These are phyloP conservation scores for Phytopythium boreale DNA, from an alignment of 352 stramenopile genomes.

Conservation along the genomic window DNA sequence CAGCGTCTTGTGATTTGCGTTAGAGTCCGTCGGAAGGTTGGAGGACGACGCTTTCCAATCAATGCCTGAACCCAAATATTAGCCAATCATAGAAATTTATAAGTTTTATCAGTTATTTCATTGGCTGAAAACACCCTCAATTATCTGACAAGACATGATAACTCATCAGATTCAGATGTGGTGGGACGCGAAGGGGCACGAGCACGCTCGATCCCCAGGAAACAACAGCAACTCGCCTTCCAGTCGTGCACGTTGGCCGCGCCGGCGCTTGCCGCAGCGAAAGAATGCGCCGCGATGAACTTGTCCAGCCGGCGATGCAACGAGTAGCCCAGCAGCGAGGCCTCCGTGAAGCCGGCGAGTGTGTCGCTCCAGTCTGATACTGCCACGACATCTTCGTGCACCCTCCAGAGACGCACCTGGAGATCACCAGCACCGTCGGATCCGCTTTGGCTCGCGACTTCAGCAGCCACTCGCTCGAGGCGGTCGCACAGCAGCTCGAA, in stretches of 20 bases:
- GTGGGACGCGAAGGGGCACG: background rate
- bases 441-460: background rate
- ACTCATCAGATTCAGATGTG: background rate
- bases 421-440: background rate
- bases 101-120: background rate
- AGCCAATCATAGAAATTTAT: background rate
- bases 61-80: background rate
- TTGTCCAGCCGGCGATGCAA: slow-evolving; percentile 2
- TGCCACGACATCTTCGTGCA: background rate
- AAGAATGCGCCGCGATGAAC: background rate
- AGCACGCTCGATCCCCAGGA: too few species aligned
- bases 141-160: background rate
- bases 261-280: background rate
- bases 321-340: background rate
- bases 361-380: background rate
- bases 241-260: background rate
- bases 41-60: background rate
- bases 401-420: background rate
- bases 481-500: slow-evolving; percentile 1
- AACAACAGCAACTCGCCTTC: background rate
- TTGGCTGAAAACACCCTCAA: background rate
- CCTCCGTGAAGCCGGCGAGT: background rate
- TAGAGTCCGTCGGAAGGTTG: background rate
- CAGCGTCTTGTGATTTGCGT: background rate
- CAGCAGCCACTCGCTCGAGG: background rate